Evolutionary conservation across 202 grass and related monocot genomes (phyloP).

Genomic region (Zizania palustris): DNA sequence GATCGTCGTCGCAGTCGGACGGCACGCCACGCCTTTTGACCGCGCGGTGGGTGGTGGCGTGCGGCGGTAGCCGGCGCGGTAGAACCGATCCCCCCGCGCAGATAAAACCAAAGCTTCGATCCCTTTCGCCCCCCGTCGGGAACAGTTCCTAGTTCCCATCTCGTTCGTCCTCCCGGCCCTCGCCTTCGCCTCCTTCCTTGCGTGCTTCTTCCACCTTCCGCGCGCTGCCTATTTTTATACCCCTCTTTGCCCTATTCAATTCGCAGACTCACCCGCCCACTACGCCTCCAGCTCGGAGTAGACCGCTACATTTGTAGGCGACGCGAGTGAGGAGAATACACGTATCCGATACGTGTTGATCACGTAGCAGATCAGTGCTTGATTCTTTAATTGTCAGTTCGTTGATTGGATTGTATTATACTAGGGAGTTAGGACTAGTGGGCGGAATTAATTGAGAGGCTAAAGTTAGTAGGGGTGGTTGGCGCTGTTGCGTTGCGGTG

Average conservation of each 20-base stretch:
- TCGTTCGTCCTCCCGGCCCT: background rate
- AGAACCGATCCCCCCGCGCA: background rate
- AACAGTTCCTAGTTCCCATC: background rate
- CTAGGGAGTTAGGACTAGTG: background rate
- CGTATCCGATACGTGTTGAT: background rate
- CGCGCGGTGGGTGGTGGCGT: constrained; percentile 36
- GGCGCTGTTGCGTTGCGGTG: background rate
- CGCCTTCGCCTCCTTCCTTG: constrained; percentile 34
- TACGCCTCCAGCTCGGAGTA: background rate
- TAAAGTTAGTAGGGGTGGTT: constrained; percentile 1
- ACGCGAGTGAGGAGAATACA: too few relatives aligned
- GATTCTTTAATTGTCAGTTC: background rate
- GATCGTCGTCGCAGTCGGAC: constrained; percentile 34
- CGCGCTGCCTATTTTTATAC: constrained; percentile 37
- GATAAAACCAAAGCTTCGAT: constrained; percentile 18
- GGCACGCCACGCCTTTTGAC: constrained; percentile 38
- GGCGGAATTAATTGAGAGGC: background rate
- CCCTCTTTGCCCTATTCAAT: background rate
- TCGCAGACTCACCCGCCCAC: background rate
- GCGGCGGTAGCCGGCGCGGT: constrained; percentile 23
- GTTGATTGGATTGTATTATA: background rate
- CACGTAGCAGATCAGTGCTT: background rate
- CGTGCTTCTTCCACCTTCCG: constrained; percentile 42
- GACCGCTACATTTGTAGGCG: background rate
- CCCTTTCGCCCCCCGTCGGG: constrained; percentile 22